A percentile compares a stretch with the other conserved stretches of the same genome.
phyloP scores from a whole-genome alignment of 2,329 filamentous ascomycete genomes.

The Dendrostoma leiphaemia region DNA sequence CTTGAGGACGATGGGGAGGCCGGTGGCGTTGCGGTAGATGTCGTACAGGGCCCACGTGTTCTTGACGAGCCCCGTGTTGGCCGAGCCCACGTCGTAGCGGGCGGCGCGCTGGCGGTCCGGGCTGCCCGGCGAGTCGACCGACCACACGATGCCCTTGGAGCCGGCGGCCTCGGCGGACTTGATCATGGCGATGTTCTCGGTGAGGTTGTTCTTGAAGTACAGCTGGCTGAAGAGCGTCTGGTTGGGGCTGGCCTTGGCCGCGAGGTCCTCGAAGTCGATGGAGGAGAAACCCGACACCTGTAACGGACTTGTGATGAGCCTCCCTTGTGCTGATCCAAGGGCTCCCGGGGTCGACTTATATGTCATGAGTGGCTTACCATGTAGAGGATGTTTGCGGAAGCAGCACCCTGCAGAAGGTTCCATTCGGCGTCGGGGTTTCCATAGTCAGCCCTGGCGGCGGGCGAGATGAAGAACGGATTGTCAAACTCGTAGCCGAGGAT shows the following conservation, averaged over 20 bases:
- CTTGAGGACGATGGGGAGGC: slow-evolving; percentile 39
- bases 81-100: slow-evolving; percentile 37
- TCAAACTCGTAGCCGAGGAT: slow-evolving; percentile 53
- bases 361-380: slow-evolving; percentile 32
- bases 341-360: no score
- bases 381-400: slow-evolving; percentile 48
- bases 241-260: slow-evolving; percentile 28
- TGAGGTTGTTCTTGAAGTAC: slow-evolving; percentile 33
- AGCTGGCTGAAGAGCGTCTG: slow-evolving; percentile 36
- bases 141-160: slow-evolving; percentile 36
- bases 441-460: slow-evolving; percentile 43
- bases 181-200: slow-evolving; percentile 30
- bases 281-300: slow-evolving; percentile 34
- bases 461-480: slow-evolving; percentile 54
- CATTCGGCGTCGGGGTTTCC: slow-evolving; percentile 45
- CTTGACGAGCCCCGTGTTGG: slow-evolving; percentile 20
- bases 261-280: slow-evolving; percentile 36
- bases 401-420: slow-evolving; percentile 49
- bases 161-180: slow-evolving; percentile 31
- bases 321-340: no score
- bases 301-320: background rate
- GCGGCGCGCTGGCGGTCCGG: slow-evolving; percentile 39
- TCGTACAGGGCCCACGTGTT: slow-evolving; percentile 35
- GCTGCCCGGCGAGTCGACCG: slow-evolving; percentile 38
- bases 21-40: slow-evolving; percentile 32